Evolutionary conservation across 345 rosid species (phyloP).

Genomic region (Hibiscus tridactylites): DNA sequence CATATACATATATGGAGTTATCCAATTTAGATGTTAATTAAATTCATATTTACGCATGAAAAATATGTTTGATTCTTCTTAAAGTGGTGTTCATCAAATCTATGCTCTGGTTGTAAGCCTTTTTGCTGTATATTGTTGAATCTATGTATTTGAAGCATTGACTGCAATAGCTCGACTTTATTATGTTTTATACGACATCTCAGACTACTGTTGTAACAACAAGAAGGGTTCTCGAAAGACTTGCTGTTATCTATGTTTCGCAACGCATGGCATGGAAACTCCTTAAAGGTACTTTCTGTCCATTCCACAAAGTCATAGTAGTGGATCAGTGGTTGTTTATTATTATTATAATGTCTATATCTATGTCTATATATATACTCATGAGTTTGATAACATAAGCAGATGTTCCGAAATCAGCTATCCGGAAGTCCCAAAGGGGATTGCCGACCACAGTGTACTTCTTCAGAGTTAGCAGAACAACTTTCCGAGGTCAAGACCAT

Average conservation of each 20-base stretch:
- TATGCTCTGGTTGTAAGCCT: not conserved
- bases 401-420: constrained; percentile 81
- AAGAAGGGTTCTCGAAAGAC: constrained; percentile 78
- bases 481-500: constrained; percentile 63
- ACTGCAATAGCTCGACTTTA: not conserved
- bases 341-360: too few relatives aligned
- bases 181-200: constrained; percentile 15
- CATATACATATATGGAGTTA: not conserved
- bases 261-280: constrained; percentile 98
- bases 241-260: constrained; percentile 70
- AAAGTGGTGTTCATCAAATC: not conserved
- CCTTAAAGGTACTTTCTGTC: constrained; percentile 62
- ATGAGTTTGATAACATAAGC: constrained; percentile 14
- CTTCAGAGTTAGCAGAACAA: constrained; percentile 59
- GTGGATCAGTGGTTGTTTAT: not conserved
- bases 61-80: not conserved
- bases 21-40: not conserved
- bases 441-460: constrained; percentile 55
- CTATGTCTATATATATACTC: not conserved
- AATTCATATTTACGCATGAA: not conserved
- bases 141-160: not conserved
- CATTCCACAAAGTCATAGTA: not conserved
- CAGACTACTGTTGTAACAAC: constrained; percentile 91
- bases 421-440: constrained; percentile 76
- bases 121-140: not conserved